phyloP scores from a whole-genome alignment of 169 alveolate genomes.

The Plasmodium billcollinsi region DNA sequence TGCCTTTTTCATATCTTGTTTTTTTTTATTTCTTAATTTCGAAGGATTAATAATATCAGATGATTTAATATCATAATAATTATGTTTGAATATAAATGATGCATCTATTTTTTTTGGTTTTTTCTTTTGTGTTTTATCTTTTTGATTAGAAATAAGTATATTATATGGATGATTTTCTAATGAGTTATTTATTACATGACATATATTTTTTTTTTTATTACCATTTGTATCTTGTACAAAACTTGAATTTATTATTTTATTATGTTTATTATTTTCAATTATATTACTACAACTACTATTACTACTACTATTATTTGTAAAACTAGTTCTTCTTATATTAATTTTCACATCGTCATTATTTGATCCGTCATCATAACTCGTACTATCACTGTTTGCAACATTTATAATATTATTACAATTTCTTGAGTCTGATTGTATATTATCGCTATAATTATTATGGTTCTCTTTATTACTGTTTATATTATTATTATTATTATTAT shows the following conservation, averaged over 20 bases:
- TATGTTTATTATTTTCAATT: too few relatives aligned
- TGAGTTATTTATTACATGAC: too few relatives aligned
- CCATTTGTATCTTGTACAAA: too few relatives aligned
- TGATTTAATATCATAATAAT: conserved; percentile 2
- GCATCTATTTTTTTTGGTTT: not conserved
- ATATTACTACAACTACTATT: too few relatives aligned
- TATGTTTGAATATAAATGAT: not conserved
- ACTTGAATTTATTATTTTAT: too few relatives aligned
- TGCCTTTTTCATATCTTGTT: conserved; percentile 23
- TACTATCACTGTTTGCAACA: not conserved
- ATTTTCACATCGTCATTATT: not conserved
- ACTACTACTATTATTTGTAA: not conserved
- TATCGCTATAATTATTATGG: not conserved
- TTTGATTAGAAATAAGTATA: not conserved
- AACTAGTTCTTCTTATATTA: not conserved
- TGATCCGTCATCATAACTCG: not conserved
- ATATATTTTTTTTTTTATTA: too few relatives aligned
- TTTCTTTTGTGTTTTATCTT: not conserved
- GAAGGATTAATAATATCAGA: conserved; percentile 10
- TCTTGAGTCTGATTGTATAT: not conserved
- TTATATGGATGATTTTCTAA: too few relatives aligned
- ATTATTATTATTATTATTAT: too few relatives aligned
- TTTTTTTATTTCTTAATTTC: conserved; percentile 16
- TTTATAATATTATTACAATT: not conserved
- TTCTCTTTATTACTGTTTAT: not conserved